These are phyloP conservation scores for Haematococcus sp. DNA, from an alignment of 139 green algal species.

Conservation along the genomic window DNA sequence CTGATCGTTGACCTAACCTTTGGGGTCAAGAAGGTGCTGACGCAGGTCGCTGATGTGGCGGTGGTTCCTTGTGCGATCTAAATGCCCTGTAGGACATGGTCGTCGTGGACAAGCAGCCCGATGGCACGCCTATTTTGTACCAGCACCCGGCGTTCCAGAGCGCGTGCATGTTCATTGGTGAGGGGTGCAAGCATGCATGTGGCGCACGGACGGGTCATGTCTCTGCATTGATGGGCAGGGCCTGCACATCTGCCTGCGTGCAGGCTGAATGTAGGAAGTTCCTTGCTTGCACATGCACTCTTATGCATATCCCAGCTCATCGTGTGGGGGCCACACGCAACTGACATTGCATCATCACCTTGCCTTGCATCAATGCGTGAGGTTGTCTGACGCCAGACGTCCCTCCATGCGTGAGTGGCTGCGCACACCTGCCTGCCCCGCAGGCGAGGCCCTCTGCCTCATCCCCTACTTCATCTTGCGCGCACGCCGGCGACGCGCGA, in stretches of 20 bases:
- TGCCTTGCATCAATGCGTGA: no score
- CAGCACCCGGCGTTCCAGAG: slow-evolving; percentile 72
- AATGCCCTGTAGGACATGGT: slow-evolving; percentile 64
- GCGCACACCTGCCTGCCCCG: not conserved
- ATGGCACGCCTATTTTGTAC: slow-evolving; percentile 58
- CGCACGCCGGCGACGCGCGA: slow-evolving; percentile 20
- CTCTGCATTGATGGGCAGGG: no score
- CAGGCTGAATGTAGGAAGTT: no score
- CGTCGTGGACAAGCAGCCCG: slow-evolving; percentile 37
- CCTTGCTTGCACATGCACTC: no score
- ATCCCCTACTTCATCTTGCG: slow-evolving; percentile 62
- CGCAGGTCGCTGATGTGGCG: not conserved
- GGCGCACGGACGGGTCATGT: no score
- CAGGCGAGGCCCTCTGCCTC: slow-evolving; percentile 61
- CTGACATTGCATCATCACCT: no score
- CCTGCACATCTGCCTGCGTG: slow-evolving; percentile 46
- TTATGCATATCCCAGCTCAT: no score
- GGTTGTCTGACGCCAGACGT: no score
- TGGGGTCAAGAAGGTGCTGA: not conserved
- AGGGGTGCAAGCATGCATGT: no score
- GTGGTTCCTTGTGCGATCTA: not conserved
- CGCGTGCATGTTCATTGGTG: slow-evolving; percentile 77
- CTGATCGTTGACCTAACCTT: not conserved
- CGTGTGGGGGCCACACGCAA: no score
- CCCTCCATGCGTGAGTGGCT: no score